Evolutionary conservation across 495 filamentous ascomycete genomes (phyloP), one percentile per base, ranked within the genome.

Genomic region (Daldinia caldariorum): DNA sequence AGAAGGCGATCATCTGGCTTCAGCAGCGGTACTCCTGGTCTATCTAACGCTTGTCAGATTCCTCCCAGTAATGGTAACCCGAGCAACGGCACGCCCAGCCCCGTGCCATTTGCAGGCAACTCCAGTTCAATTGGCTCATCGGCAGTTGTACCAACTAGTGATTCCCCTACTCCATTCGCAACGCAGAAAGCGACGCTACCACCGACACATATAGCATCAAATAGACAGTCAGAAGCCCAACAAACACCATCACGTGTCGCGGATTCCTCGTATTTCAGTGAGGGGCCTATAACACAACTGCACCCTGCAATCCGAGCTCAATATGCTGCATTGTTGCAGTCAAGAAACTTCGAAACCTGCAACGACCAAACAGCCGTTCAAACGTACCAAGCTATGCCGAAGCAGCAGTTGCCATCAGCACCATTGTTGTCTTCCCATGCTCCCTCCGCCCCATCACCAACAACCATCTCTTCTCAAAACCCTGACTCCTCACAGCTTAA

Each of bases 221-320:
- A 14, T 13, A 37, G 31, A 38, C 41, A 45, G 14, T 26, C 22
- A 43, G 66, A 43, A 16, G 38, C 16, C 18, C 71, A 20, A 39
- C 63, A 59, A 51, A 56, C 49, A 55, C 69, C 67, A 63, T 58
- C 58, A 61, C 63, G 55, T 47, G 16, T 35, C 12, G n/a, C 45
- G n/a, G 50, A 61, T 56, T 45, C 59, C 38, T 58, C 57, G 50
- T 68, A 73, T 51, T 66, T 61, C 56, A 41, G 74, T 47, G 65
- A 71, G 57, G 76, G 67, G 38, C 63, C 67, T 41, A 50, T 63
- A 14, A 63, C 74, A 35, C 64, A 77, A 10, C 51, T 85, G 59
- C 83, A 86, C 60, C 82, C 82, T 51, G 81, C 82, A 29, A 84
- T 82, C 34, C 77, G 80, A 47, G 77, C 79, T 49, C 80, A 84